Percentiles rank a stretch among this genome's conserved stretches.
Evolutionary conservation across 257 asterid genomes (phyloP).

Genomic region (Gentiana macrophylla): DNA sequence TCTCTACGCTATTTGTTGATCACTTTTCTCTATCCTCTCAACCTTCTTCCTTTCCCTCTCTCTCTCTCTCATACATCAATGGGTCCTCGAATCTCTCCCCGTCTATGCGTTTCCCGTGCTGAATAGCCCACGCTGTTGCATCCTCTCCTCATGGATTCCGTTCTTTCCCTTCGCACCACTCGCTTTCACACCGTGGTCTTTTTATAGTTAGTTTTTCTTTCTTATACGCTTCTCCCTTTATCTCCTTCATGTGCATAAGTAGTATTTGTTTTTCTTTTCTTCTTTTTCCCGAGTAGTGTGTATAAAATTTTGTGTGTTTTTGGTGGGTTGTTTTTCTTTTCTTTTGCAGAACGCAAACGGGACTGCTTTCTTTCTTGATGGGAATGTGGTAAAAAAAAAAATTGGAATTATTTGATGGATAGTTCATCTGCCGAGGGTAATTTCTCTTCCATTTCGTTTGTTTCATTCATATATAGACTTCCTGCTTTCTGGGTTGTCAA

Average conservation of each 20-base stretch:
- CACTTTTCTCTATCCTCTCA: neutral
- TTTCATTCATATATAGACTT: too few species aligned
- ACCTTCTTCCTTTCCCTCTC: constrained; percentile 9
- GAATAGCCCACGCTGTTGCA: constrained; percentile 50
- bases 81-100: constrained; percentile 20
- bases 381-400: constrained; percentile 11
- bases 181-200: constrained; percentile 8
- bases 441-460: constrained; percentile 1
- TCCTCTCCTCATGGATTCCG: constrained; percentile 50
- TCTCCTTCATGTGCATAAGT: too few species aligned
- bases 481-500: neutral
- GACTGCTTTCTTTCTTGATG: constrained; percentile 6
- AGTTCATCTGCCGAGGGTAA: constrained; percentile 39
- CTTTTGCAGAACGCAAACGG: constrained; percentile 1
- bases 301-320: neutral
- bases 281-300: neutral
- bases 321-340: constrained; percentile 1
- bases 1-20: too few species aligned
- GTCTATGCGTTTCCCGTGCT: constrained; percentile 40
- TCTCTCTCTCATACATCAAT: constrained; percentile 11
- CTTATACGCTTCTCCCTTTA: neutral
- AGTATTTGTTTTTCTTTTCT: neutral
- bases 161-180: constrained; percentile 16
- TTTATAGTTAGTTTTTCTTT: neutral
- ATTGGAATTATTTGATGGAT: constrained; percentile 29